Percentiles rank a stretch among this genome's conserved stretches.
phyloP scores from a whole-genome alignment of 352 stramenopile species.

The Globisporangium cederbergense region DNA sequence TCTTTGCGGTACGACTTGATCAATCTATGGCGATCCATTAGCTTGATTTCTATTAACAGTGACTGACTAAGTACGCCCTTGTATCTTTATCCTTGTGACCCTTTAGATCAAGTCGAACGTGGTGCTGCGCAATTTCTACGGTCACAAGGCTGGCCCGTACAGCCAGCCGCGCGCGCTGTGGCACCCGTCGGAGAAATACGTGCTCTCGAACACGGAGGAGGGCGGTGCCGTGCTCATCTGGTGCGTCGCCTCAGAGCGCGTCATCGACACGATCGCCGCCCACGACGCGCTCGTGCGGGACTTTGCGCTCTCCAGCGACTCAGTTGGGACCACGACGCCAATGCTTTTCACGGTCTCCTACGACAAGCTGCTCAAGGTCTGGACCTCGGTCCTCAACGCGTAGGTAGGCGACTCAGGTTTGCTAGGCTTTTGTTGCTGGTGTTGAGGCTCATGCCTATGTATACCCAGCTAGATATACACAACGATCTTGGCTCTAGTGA shows the following conservation, averaged over 20 bases:
- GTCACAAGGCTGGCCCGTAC: conserved; percentile 79
- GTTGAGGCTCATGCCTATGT: neutral
- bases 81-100: neutral
- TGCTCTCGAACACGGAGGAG: conserved; percentile 82
- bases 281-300: conserved; percentile 74
- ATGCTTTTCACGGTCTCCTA: conserved; percentile 73
- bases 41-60: neutral
- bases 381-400: conserved; percentile 19
- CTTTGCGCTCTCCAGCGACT: conserved; percentile 11
- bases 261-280: conserved; percentile 61
- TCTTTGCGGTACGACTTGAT: conserved; percentile 48
- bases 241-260: conserved; percentile 73
- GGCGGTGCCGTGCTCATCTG: conserved; percentile 59
- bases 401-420: neutral
- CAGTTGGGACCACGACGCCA: neutral
- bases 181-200: conserved; percentile 81
- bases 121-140: conserved; percentile 74
- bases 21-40: neutral
- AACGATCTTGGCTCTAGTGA: neutral
- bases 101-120: conserved; percentile 58
- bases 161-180: conserved; percentile 71
- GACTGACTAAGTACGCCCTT: neutral
- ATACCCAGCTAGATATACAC: neutral
- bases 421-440: neutral
- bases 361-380: conserved; percentile 75